These are phyloP conservation scores for Brachypodium distachyon DNA, from an alignment of 202 grass and related monocot genomes.

Conservation along the genomic window DNA sequence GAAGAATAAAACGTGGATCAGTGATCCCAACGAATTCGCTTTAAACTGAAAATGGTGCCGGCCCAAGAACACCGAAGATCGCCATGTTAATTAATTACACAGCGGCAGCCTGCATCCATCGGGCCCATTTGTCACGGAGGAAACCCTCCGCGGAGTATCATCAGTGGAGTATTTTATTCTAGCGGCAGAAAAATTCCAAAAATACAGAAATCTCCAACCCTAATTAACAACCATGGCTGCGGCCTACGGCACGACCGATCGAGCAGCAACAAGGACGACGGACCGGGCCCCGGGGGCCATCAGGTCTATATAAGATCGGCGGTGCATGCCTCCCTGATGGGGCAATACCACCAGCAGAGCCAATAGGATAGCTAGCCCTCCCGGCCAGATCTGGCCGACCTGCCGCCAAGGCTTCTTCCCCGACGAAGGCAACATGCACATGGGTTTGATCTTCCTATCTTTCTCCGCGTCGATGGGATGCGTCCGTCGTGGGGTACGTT, in stretches of 20 bases:
- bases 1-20: not conserved
- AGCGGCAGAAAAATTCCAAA: not conserved
- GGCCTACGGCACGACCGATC: too few species aligned
- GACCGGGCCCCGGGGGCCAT: not conserved
- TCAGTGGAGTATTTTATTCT: not conserved
- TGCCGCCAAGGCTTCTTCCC: not conserved
- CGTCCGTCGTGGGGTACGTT: not conserved
- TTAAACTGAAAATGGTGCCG: too few species aligned
- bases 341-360: not conserved
- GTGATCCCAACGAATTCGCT: too few species aligned
- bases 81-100: too few species aligned
- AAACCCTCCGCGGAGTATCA: too few species aligned
- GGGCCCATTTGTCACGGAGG: too few species aligned
- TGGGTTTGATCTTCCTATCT: conserved; percentile 9
- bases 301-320: conserved; percentile 24
- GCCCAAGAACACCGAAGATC: too few species aligned
- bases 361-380: conserved; percentile 16
- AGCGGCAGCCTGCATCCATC: too few species aligned
- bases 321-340: not conserved
- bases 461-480: not conserved
- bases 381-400: conserved; percentile 14
- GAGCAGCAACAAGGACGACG: not conserved
- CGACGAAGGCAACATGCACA: not conserved
- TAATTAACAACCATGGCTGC: not conserved
- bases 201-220: conserved; percentile 15